Percentiles rank a stretch among this genome's conserved stretches.
Conservation (phyloP, 1,139 yeast species). For the Candida tetrigidarum region DNA sequence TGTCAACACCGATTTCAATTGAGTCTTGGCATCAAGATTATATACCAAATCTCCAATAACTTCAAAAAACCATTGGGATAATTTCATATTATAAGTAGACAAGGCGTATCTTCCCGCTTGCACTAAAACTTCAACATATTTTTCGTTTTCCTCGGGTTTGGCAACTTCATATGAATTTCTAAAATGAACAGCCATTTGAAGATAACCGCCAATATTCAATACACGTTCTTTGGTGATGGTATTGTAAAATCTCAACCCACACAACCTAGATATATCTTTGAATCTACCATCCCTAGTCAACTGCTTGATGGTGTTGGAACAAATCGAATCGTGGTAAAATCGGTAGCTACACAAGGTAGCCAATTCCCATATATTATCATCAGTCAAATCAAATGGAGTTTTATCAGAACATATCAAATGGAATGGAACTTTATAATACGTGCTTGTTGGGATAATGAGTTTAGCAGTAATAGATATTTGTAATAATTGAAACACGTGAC, state of each 20-base stretch:
- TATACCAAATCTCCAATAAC: slow-evolving; percentile 31
- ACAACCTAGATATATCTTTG: slow-evolving; percentile 37
- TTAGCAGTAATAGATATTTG: slow-evolving; percentile 38
- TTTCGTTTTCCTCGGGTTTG: slow-evolving; percentile 27
- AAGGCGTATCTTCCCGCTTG: slow-evolving; percentile 44
- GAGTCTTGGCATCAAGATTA: slow-evolving; percentile 21
- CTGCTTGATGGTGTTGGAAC: slow-evolving; percentile 29
- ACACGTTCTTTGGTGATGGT: slow-evolving; percentile 24
- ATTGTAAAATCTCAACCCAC: slow-evolving; percentile 47
- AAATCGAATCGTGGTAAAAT: slow-evolving; percentile 43
- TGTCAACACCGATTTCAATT: slow-evolving; percentile 32
- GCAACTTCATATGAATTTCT: slow-evolving; percentile 32
- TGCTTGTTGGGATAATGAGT: slow-evolving; percentile 43
- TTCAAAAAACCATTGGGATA: slow-evolving; percentile 35
- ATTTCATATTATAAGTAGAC: slow-evolving; percentile 34
- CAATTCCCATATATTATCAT: slow-evolving; percentile 38
- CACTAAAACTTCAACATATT: slow-evolving; percentile 35
- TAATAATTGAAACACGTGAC: slow-evolving; percentile 29
- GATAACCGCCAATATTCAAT: slow-evolving; percentile 27
- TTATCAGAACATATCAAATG: slow-evolving; percentile 35
- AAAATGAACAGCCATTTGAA: slow-evolving; percentile 41
- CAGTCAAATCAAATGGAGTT: slow-evolving; percentile 42
- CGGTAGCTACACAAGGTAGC: slow-evolving; percentile 36
- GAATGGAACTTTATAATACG: slow-evolving; percentile 55
- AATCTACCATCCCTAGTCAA: slow-evolving; percentile 30